Conservation (phyloP, 305 asterid species). For the Vinca major region DNA sequence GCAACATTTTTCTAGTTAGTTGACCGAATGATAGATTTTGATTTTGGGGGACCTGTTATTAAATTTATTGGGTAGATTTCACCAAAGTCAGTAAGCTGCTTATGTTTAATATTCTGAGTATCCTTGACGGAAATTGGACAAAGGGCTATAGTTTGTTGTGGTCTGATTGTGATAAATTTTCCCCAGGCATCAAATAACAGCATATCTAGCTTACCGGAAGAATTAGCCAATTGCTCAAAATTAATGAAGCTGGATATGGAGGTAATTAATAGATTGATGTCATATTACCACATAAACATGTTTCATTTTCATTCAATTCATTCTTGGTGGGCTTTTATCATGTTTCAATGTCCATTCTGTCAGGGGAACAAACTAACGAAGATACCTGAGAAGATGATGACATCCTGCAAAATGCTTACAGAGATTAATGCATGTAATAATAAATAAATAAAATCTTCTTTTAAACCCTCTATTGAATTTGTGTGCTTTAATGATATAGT, state of each 20-base stretch:
- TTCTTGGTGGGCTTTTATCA: slow-evolving; percentile 11
- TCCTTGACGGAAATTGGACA: background rate
- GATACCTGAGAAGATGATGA: slow-evolving; percentile 50
- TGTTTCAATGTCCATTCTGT: slow-evolving; percentile 21
- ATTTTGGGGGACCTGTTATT: background rate
- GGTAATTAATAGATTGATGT: slow-evolving; percentile 36
- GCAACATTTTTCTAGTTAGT: background rate
- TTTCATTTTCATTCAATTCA: slow-evolving; percentile 6
- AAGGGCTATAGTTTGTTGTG: background rate
- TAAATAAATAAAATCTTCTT: slow-evolving; percentile 12
- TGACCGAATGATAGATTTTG: background rate
- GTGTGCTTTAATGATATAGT: slow-evolving; percentile 11
- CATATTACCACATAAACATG: slow-evolving; percentile 13
- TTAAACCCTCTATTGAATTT: slow-evolving; percentile 17
- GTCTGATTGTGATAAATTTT: slow-evolving; percentile 18
- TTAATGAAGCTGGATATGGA: slow-evolving; percentile 67
- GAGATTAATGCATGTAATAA: slow-evolving; percentile 86
- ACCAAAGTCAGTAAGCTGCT: background rate
- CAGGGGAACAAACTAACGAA: slow-evolving; percentile 80
- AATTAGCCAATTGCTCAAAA: slow-evolving; percentile 68
- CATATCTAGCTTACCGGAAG: slow-evolving; percentile 79
- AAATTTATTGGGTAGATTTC: background rate
- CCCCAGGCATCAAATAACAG: slow-evolving; percentile 83
- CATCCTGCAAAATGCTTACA: slow-evolving; percentile 70
- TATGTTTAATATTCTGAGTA: background rate